These are phyloP conservation scores for Friedmanniomyces simplex DNA, from an alignment of 495 filamentous ascomycete genomes.

Conservation along the genomic window DNA sequence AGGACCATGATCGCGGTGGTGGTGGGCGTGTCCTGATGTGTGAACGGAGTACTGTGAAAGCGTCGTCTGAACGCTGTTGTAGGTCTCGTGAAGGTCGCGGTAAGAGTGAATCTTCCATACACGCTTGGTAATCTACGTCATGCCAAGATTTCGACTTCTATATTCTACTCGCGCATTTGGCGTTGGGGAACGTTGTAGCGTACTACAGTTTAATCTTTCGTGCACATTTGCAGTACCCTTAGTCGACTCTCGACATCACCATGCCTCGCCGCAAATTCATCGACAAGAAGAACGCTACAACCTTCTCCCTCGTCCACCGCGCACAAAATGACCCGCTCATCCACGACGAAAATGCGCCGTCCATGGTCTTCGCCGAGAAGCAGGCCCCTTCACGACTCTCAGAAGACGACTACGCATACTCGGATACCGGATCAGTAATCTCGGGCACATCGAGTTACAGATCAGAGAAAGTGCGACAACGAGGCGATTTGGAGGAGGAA, in stretches of 20 bases:
- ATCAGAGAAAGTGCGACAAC: conserved; percentile 48
- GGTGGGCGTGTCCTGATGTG: not conserved
- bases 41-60: not conserved
- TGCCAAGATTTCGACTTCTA: conserved; percentile 5
- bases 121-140: not conserved
- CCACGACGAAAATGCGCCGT: conserved; percentile 69
- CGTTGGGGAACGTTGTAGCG: too few relatives aligned
- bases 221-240: too few relatives aligned
- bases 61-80: not conserved
- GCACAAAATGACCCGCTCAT: conserved; percentile 95
- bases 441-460: conserved; percentile 21
- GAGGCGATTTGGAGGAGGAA: conserved; percentile 66
- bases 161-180: not conserved
- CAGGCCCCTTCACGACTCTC: not conserved
- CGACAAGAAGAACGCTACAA: conserved; percentile 87
- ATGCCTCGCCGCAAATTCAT: conserved; percentile 89
- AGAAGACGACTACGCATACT: conserved; percentile 18
- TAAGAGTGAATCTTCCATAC: not conserved
- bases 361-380: conserved; percentile 60
- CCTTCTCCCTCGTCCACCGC: conserved; percentile 88
- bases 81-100: not conserved
- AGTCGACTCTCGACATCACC: conserved; percentile 21
- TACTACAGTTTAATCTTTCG: too few relatives aligned
- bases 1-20: conserved; percentile 59
- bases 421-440: conserved; percentile 15